Percentiles rank a stretch among this genome's conserved stretches.
Evolutionary conservation across 495 filamentous ascomycete species (phyloP).

Genomic region (Penicillium egyptiacum): DNA sequence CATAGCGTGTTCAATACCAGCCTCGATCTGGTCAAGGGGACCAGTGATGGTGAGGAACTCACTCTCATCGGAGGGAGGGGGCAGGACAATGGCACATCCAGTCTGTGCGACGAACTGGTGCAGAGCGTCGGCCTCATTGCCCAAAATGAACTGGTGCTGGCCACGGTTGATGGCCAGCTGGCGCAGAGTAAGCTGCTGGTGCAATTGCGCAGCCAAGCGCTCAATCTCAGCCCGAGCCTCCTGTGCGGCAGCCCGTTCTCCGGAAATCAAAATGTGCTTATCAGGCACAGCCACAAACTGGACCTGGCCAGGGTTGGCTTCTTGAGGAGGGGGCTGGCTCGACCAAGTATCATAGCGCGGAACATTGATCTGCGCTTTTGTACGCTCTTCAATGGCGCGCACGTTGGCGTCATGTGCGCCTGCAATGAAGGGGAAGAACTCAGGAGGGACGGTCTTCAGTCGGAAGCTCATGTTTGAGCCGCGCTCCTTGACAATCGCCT

Average conservation of each 20-base stretch:
- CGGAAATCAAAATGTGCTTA: conserved; percentile 77
- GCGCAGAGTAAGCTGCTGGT: conserved; percentile 65
- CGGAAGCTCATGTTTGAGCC: conserved; percentile 75
- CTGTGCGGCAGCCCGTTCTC: conserved; percentile 81
- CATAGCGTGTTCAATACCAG: conserved; percentile 74
- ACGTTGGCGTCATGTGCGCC: conserved; percentile 71
- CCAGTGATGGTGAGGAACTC: conserved; percentile 84
- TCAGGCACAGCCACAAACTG: conserved; percentile 64
- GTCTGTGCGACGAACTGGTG: conserved; percentile 87
- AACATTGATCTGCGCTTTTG: conserved; percentile 71
- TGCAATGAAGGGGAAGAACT: conserved; percentile 94
- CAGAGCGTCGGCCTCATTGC: conserved; percentile 70
- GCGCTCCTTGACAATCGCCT: conserved; percentile 80
- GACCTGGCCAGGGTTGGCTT: conserved; percentile 62
- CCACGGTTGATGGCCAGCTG: conserved; percentile 73
- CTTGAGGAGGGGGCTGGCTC: conserved; percentile 65
- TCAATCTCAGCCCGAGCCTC: conserved; percentile 78
- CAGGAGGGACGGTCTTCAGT: conserved; percentile 78
- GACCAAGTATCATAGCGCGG: conserved; percentile 77
- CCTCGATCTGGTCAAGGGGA: conserved; percentile 66
- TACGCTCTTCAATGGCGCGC: conserved; percentile 66
- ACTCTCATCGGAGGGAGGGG: conserved; percentile 66
- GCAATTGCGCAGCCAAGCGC: conserved; percentile 67
- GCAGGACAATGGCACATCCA: conserved; percentile 83
- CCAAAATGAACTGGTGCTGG: conserved; percentile 88